A percentile compares a stretch with the other conserved stretches of the same genome.
These are phyloP conservation scores for Penicillium psychrosexuale DNA, from an alignment of 2,329 filamentous ascomycete genomes.

Conservation along the genomic window DNA sequence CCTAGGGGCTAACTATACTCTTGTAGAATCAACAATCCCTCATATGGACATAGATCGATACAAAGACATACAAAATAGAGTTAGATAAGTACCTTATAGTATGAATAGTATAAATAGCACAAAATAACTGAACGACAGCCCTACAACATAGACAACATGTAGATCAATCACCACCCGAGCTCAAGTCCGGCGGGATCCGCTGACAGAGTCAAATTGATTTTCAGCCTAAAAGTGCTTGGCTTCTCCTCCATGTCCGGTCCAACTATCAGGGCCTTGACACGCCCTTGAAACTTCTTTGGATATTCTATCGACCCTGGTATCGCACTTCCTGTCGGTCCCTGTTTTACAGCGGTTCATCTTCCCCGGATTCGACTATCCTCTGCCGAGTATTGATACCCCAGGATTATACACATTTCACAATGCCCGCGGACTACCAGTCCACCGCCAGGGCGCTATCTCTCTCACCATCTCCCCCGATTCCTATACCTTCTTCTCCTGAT, in stretches of 20 bases:
- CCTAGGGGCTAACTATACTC: neutral
- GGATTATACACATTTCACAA: slow-evolving; percentile 20
- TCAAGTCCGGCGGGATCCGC: slow-evolving; percentile 6
- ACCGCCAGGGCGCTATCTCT: slow-evolving; percentile 54
- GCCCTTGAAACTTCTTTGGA: slow-evolving; percentile 3
- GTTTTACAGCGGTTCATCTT: neutral
- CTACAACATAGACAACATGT: neutral
- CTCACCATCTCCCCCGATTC: slow-evolving; percentile 44
- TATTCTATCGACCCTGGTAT: neutral
- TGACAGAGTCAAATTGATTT: slow-evolving; percentile 3
- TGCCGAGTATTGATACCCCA: slow-evolving; percentile 3
- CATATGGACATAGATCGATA: neutral
- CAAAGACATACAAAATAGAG: neutral
- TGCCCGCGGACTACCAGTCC: slow-evolving; percentile 51
- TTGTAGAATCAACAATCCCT: neutral
- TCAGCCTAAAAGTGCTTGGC: slow-evolving; percentile 5
- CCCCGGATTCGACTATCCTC: slow-evolving; percentile 14
- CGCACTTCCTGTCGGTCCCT: slow-evolving; percentile 9
- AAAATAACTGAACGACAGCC: neutral
- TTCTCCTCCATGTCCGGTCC: slow-evolving; percentile 7
- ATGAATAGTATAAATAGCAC: neutral
- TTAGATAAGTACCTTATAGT: neutral
- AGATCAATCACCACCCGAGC: slow-evolving; percentile 8
- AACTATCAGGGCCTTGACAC: slow-evolving; percentile 26
- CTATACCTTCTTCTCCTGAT: slow-evolving; percentile 46